Percentiles rank a stretch among this genome's conserved stretches.
These are phyloP conservation scores for Pleomassaria siparia DNA, from an alignment of 2,329 filamentous ascomycete genomes.

Conservation along the genomic window DNA sequence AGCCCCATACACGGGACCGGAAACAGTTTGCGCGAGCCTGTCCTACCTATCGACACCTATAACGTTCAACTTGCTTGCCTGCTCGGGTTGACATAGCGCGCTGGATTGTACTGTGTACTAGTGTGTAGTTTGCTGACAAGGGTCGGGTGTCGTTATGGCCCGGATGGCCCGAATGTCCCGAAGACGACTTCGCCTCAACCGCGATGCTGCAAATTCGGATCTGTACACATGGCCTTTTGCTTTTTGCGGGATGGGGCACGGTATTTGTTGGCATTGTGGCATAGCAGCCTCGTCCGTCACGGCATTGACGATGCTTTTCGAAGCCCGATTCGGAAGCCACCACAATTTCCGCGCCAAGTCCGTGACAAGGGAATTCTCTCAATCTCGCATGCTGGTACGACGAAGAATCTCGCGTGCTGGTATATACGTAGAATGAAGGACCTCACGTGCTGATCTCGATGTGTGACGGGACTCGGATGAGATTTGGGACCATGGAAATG, in stretches of 20 bases:
- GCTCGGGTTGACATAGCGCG: not conserved
- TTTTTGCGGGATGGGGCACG: not conserved
- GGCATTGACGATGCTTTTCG: not conserved
- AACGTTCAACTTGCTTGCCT: not conserved
- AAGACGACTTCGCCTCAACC: constrained; percentile 1
- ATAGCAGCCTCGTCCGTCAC: not conserved
- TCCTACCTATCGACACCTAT: not conserved
- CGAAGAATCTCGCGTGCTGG: not conserved
- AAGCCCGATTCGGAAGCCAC: not conserved
- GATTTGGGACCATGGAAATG: not conserved
- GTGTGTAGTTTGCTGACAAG: not conserved
- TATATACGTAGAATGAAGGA: not conserved
- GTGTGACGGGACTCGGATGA: too few species aligned
- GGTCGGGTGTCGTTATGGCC: not conserved
- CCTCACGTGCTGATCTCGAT: too few species aligned
- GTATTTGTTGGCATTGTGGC: not conserved
- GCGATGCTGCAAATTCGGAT: not conserved
- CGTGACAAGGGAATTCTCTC: not conserved
- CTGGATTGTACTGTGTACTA: not conserved
- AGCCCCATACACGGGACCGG: not conserved
- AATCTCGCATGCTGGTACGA: not conserved
- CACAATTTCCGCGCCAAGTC: constrained; percentile 2
- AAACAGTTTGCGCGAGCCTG: not conserved
- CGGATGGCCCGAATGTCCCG: too few species aligned
- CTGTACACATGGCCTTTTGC: not conserved